These are phyloP conservation scores for Tarenaya hassleriana DNA, from an alignment of 345 rosid species.

Conservation along the genomic window DNA sequence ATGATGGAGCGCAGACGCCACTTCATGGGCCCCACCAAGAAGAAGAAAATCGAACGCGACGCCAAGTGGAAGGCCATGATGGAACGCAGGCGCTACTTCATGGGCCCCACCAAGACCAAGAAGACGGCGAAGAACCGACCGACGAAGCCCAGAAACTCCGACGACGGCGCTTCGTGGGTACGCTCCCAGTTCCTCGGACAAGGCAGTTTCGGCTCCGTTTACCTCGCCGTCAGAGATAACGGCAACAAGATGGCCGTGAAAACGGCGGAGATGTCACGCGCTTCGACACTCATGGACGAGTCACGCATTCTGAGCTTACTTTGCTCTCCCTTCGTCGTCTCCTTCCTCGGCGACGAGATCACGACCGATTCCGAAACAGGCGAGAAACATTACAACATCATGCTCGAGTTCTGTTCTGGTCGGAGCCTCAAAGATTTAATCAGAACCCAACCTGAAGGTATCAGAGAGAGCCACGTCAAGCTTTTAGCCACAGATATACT, in stretches of 20 bases:
- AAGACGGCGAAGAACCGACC: too few species aligned
- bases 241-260: slow-evolving; percentile 2
- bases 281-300: slow-evolving; percentile 14
- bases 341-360: slow-evolving; percentile 14
- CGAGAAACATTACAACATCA: neutral
- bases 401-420: slow-evolving; percentile 17
- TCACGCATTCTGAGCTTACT: slow-evolving; percentile 1
- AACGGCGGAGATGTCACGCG: neutral
- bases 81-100: too few species aligned
- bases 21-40: too few species aligned
- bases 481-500: slow-evolving; percentile 7
- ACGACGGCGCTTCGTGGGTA: too few species aligned
- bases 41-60: too few species aligned
- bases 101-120: too few species aligned
- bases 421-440: neutral
- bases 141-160: too few species aligned
- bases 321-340: neutral
- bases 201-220: slow-evolving; percentile 17
- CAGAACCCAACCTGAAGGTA: neutral
- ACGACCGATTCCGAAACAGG: neutral
- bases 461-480: neutral
- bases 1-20: too few species aligned
- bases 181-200: slow-evolving; percentile 11
- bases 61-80: too few species aligned
- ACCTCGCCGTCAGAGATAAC: neutral